Evolutionary conservation across 495 filamentous ascomycete species (phyloP).

Genomic region (Talaromyces borbonicus): DNA sequence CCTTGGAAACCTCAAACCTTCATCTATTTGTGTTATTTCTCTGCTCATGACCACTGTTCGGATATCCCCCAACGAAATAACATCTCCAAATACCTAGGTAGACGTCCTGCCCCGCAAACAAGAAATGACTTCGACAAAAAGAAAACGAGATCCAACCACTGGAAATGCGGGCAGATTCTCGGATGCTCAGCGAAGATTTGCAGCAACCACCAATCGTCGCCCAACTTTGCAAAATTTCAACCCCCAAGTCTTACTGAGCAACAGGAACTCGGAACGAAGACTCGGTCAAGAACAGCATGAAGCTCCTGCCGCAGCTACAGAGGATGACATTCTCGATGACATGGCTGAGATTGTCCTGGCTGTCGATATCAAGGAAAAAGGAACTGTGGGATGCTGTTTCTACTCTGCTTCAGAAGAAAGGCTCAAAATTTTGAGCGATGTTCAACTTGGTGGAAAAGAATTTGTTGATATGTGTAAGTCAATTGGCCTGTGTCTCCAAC

Average conservation of each 20-base stretch:
- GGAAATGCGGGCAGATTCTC: not conserved
- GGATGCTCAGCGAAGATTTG: conserved; percentile 3
- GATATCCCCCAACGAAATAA: no score
- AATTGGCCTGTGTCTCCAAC: not conserved
- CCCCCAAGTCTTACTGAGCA: not conserved
- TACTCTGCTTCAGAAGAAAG: conserved; percentile 67
- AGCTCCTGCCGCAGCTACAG: conserved; percentile 4
- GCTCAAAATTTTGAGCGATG: conserved; percentile 73
- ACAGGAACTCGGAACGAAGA: not conserved
- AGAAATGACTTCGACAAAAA: not conserved
- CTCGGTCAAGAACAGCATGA: not conserved
- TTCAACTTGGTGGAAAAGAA: conserved; percentile 59
- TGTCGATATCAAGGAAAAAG: conserved; percentile 62
- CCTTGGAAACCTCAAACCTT: not conserved
- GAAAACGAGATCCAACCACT: conserved; percentile 2
- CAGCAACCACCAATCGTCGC: not conserved
- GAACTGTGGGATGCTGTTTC: conserved; percentile 77
- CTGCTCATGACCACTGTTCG: no score
- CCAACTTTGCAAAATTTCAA: not conserved
- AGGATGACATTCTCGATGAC: conserved; percentile 45
- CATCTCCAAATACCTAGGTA: not conserved
- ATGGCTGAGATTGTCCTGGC: conserved; percentile 76
- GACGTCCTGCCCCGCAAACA: not conserved
- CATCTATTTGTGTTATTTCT: no score
- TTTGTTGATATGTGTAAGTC: conserved; percentile 54